Conservation (phyloP, 2,329 filamentous ascomycete species). For the Annulohypoxylon truncatum region DNA sequence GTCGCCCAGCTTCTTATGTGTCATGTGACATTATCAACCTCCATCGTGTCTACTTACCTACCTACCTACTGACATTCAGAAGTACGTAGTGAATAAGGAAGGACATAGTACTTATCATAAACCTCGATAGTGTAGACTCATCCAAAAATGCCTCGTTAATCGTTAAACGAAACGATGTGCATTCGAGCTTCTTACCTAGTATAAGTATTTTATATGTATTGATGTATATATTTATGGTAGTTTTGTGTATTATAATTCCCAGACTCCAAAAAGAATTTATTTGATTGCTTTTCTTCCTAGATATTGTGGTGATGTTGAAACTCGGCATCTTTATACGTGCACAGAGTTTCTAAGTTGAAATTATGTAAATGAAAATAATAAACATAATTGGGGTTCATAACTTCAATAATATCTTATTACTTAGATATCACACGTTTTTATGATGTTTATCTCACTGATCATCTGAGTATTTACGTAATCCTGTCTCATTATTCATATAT, state of each 20-base stretch:
- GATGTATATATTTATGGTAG: too few relatives aligned
- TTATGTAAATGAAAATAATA: not conserved
- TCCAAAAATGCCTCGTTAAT: too few relatives aligned
- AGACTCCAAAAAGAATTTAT: too few relatives aligned
- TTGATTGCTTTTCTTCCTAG: too few relatives aligned
- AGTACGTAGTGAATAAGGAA: not conserved
- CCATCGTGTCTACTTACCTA: not conserved
- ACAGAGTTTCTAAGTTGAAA: not conserved
- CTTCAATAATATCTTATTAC: too few relatives aligned
- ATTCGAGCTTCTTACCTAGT: too few relatives aligned
- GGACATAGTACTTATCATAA: not conserved
- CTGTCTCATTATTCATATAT: too few relatives aligned
- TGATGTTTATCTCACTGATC: not conserved
- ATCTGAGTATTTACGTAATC: too few relatives aligned
- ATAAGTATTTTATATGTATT: too few relatives aligned
- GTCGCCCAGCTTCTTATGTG: not conserved
- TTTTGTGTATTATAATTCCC: too few relatives aligned
- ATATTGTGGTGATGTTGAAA: not conserved
- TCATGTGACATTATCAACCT: conserved; percentile 23
- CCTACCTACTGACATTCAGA: not conserved
- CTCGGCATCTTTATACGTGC: not conserved
- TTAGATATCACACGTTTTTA: not conserved
- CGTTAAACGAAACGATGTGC: too few relatives aligned
- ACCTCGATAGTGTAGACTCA: too few relatives aligned
- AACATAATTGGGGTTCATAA: not conserved